These are phyloP conservation scores for Candida tunisiensis DNA, from an alignment of 1,139 yeast species.

Conservation along the genomic window DNA sequence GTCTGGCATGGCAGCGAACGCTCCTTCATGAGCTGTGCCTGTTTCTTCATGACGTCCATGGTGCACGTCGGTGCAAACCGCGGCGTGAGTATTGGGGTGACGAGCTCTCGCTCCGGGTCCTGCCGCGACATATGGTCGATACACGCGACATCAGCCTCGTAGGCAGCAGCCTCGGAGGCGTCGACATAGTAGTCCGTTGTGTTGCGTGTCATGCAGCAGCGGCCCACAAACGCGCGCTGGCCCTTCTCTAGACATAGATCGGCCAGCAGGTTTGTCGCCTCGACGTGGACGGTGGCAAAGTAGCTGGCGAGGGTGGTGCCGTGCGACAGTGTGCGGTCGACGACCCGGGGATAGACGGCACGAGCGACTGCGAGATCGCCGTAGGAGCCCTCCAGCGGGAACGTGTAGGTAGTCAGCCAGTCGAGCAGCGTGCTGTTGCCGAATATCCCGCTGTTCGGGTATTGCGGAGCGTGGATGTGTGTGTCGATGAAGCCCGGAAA, in stretches of 20 bases:
- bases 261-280: slow-evolving; percentile 62
- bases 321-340: slow-evolving; percentile 44
- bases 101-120: slow-evolving; percentile 33
- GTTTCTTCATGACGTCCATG: slow-evolving; percentile 36
- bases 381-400: slow-evolving; percentile 62
- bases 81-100: slow-evolving; percentile 75
- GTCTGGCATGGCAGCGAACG: slow-evolving; percentile 64
- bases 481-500: slow-evolving; percentile 93
- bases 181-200: slow-evolving; percentile 60
- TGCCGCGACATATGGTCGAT: slow-evolving; percentile 36
- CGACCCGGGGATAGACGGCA: slow-evolving; percentile 45
- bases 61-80: slow-evolving; percentile 89
- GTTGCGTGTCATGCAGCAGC: slow-evolving; percentile 78
- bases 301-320: slow-evolving; percentile 93
- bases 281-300: slow-evolving; percentile 73
- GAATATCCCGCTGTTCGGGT: slow-evolving; percentile 85
- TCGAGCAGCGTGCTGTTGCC: slow-evolving; percentile 73
- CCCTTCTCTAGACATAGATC: slow-evolving; percentile 49
- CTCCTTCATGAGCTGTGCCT: slow-evolving; percentile 41
- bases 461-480: slow-evolving; percentile 94
- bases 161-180: slow-evolving; percentile 35
- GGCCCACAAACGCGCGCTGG: slow-evolving; percentile 82
- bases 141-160: slow-evolving; percentile 34
- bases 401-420: slow-evolving; percentile 79
- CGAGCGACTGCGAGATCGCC: slow-evolving; percentile 36